A percentile compares a stretch with the other conserved stretches of the same genome.
Conservation (phyloP, 164 flowering plant species). For the Nelumbo lutea region DNA sequence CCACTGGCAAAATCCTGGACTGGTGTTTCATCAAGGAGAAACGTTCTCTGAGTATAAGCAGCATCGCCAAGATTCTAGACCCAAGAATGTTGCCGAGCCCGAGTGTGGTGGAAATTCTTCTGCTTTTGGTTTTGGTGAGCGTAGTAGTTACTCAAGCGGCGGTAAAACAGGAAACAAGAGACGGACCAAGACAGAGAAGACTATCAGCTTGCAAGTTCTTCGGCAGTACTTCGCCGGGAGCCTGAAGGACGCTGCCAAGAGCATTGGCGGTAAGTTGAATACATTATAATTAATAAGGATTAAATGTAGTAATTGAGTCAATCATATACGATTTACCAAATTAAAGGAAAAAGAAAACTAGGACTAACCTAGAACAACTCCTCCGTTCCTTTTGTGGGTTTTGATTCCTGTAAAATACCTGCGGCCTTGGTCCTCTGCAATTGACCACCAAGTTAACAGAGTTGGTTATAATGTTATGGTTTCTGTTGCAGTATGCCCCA, state of each 20-base stretch:
- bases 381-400: no score
- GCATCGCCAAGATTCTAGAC: slow-evolving; percentile 27
- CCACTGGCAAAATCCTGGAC: not conserved
- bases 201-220: slow-evolving; percentile 74
- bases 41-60: slow-evolving; percentile 21
- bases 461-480: not conserved
- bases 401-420: no score
- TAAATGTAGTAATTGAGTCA: no score
- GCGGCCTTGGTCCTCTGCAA: no score
- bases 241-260: slow-evolving; percentile 91
- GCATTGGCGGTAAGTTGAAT: slow-evolving; percentile 62
- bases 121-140: slow-evolving; percentile 19
- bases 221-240: slow-evolving; percentile 83
- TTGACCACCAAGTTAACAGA: no score
- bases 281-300: not conserved
- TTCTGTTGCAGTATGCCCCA: slow-evolving; percentile 69
- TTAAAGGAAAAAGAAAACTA: no score
- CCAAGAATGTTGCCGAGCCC: slow-evolving; percentile 16
- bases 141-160: slow-evolving; percentile 15
- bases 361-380: no score
- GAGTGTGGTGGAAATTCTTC: slow-evolving; percentile 29
- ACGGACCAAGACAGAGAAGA: slow-evolving; percentile 66
- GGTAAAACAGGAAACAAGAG: slow-evolving; percentile 46
- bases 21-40: not conserved
- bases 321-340: no score